Base-by-base conservation (phyloP, 2,329 filamentous ascomycete species). In the Dactylellina drechsleri region DNA sequence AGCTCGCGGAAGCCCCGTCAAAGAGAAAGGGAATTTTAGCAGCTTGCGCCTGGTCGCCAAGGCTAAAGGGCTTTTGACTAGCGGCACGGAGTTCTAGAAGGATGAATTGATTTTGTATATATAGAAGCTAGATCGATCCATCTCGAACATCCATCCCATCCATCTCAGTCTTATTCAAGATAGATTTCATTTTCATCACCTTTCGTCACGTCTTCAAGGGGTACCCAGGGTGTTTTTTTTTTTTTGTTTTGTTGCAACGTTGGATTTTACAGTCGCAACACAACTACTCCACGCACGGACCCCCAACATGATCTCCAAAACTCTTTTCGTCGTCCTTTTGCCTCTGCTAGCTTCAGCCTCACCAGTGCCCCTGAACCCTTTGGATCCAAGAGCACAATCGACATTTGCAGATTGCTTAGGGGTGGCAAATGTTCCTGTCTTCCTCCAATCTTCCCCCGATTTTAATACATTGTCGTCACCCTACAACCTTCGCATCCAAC, bases 401-500 rank as follows among this genome's bases (percentile, higher is more conserved):
- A 66, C 72, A 23, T 66, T 71, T 23, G 40, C 53, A 36, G 66
- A 76, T 45, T 76, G 72, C 20, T 31, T 70, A 13, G 50, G 43
- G 3, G 41, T 45, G 13, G 59, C 16, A 18, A 45, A 68, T 10
- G 60, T 76, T 23, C 66, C 66, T 1, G 26, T 71, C 4, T 36
- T 66, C 23, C 45, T 71, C 6, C 53, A 66, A 10, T 36, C 56
- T 10, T 43, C 20, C 16, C 13, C 68, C 2, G 62, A 53, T 43
- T 77, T 73, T 43, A 49, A 26, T 28, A 53, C 62, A 45, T 47
- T 74, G 6, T 43, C 68, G 5, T 56, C 52, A 7, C 31, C 75
- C 5, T 77, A 74, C 49, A 77, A 77, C 43, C 54, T 58, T 2
- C 67, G 68, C 1, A 16, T 77, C 10, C 41, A 53, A n/a, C 59